Conservation (phyloP, 2,329 filamentous ascomycete species). For the Penicillium janthinellum region DNA sequence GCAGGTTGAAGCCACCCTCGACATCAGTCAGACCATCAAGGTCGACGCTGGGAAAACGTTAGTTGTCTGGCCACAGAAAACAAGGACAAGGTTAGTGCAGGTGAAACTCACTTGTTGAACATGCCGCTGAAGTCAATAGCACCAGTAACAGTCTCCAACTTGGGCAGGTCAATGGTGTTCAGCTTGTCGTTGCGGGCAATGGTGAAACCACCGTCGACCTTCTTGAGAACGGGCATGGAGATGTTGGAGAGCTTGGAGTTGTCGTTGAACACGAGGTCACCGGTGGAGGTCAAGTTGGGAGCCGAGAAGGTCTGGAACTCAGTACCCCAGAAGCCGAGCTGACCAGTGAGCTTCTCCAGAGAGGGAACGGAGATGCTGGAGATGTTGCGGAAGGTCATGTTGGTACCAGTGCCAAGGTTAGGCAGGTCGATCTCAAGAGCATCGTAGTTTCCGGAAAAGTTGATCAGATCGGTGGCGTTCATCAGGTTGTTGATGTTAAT, state of each 20-base stretch:
- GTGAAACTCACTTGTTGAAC: slow-evolving; percentile 71
- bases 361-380: slow-evolving; percentile 72
- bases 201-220: slow-evolving; percentile 75
- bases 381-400: slow-evolving; percentile 82
- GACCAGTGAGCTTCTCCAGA: slow-evolving; percentile 72
- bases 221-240: slow-evolving; percentile 68
- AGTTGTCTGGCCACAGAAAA: slow-evolving; percentile 35
- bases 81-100: not conserved
- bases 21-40: slow-evolving; percentile 70
- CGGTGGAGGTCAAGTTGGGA: slow-evolving; percentile 50
- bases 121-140: slow-evolving; percentile 83
- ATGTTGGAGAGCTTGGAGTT: slow-evolving; percentile 69
- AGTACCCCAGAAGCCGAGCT: slow-evolving; percentile 83
- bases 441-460: slow-evolving; percentile 77
- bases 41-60: slow-evolving; percentile 58
- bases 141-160: slow-evolving; percentile 71
- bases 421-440: slow-evolving; percentile 73
- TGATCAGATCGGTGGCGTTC: slow-evolving; percentile 71
- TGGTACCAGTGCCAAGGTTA: slow-evolving; percentile 74
- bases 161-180: slow-evolving; percentile 64
- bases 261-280: slow-evolving; percentile 59
- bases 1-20: slow-evolving; percentile 70
- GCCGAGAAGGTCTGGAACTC: slow-evolving; percentile 47
- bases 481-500: slow-evolving; percentile 74
- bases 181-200: slow-evolving; percentile 89